phyloP scores from a whole-genome alignment of 73 alveolate genomes.

The Paramecium bursaria region DNA sequence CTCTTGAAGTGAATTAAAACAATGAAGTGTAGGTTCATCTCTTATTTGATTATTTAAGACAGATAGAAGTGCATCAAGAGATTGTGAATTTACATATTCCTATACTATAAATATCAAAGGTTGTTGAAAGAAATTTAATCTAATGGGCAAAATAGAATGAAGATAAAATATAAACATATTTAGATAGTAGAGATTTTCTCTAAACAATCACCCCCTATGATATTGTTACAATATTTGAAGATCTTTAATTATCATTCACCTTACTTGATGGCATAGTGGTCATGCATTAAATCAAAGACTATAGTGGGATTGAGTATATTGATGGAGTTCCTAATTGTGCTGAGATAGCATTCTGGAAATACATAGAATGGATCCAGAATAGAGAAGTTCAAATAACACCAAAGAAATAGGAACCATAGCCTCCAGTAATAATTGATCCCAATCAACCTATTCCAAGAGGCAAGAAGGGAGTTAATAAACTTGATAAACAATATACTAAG shows the following conservation, averaged over 20 bases:
- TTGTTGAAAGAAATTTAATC: constrained; percentile 21
- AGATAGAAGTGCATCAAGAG: constrained; percentile 18
- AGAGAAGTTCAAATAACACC: constrained; percentile 21
- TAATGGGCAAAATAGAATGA: constrained; percentile 20
- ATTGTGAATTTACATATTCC: constrained; percentile 16
- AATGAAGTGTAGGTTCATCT: constrained; percentile 1
- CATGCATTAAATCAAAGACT: constrained; percentile 24
- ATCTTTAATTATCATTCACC: background rate
- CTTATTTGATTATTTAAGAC: constrained; percentile 41
- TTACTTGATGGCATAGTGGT: constrained; percentile 39
- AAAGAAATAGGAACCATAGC: too few species aligned
- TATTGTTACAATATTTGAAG: constrained; percentile 27
- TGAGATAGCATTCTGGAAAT: constrained; percentile 59
- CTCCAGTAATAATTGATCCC: too few species aligned
- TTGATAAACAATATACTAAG: too few species aligned
- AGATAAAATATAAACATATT: constrained; percentile 3
- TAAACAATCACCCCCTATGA: background rate
- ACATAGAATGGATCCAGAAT: constrained; percentile 26
- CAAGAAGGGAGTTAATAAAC: too few species aligned
- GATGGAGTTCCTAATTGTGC: constrained; percentile 27
- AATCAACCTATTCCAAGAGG: too few species aligned
- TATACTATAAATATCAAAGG: background rate
- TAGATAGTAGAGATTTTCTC: constrained; percentile 11
- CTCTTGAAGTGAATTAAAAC: constrained; percentile 12
- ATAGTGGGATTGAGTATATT: background rate